Evolutionary conservation across 1,139 yeast species (phyloP), one percentile per base, ranked within the genome.

Genomic region (Suhomyces anneliseae): DNA sequence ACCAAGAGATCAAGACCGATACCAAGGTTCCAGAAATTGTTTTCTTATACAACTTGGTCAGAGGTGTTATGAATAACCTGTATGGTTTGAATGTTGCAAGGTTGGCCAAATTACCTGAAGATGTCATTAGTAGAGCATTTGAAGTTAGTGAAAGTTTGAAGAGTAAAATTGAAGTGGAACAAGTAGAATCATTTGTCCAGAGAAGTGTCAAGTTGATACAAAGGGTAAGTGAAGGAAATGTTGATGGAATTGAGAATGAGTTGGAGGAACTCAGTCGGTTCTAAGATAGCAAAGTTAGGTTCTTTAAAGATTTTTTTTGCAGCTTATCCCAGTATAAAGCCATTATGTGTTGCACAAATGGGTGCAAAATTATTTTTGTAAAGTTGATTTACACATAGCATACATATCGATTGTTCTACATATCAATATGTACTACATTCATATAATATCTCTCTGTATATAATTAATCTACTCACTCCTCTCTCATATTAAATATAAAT

Each of bases 11-110:
- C n/a, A 55, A 54, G 36, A 60, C 59, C 19, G 43, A 53, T 3
- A 61, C 64, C 1, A 68, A 69, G 32, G 65, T 69, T 54, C 74
- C 76, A 0, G 74, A 71, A 38, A 68, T 76, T 32, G 70, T 85
- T 1, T 87, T 88, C 55, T 68, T 88, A 41, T 88, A 87, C 63
- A 81, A 77, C 42, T 61, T 87, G 47, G 81, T 70, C 5, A 58
- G 65, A 12, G 95, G 95, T 0, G 76, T 76, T 4, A 82, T 88
- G 35, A 72, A 75, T 37, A 81, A 82, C 51, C 86, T 89, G 52
- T 88, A 84, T 63, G 96, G 96, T 0, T 70, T 88, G 41, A 87
- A 88, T 57, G 93, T 87, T 40, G 96, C 96, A 1, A 79, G 77
- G 54, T 59, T 87, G 51, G 90, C 95, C 0, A 80, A 81, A 0